Evolutionary conservation across 768 basidiomycete species (phyloP), one percentile per base, ranked within the genome.

Genomic region (Steccherinum ochraceum): DNA sequence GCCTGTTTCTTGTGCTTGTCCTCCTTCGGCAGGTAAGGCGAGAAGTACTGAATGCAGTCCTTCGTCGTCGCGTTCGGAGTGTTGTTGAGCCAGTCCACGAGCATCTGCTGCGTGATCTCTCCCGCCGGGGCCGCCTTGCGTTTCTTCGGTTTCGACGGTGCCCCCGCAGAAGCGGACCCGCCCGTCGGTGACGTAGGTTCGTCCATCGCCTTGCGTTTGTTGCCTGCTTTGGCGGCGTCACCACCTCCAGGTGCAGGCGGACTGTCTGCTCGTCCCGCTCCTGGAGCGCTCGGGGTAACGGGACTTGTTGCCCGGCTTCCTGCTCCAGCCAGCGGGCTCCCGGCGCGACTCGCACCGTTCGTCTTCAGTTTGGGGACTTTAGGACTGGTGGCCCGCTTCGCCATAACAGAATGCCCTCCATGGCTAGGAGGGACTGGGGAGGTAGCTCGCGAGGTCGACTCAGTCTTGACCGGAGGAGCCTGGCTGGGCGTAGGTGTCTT

Each of bases 311-410:
- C 74, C 44, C 77, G 78, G 54, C 81, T 81, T 21, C 59, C 58
- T n/a, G 56, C 62, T n/a, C 62, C 66, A 20, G 52, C 64, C 1
- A 84, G 69, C 10, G 86, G 84, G 60, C 82, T 86, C 48, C 71
- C 75, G 13, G 76, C 81, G 52, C 84, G 73, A 61, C 78, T 83
- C 53, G 66, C 68, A 42, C 57, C 56, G 27, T 66, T 63, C 11
- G 75, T 55, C 58, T 80, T 84, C 7, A 70, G 69, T 63, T 86
- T 88, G 2, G 80, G 78, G 10, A 67, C 72, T 59, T 87, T 89
- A 3, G 89, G 90, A 54, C 88, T 90, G 1, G 89, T 91, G 3
- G 90, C 90, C 16, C 90, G 81, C 67, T 86, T 86, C 2, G 90
- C 90, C 13, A 93, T 79, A 20, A 88, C 61, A 2, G 84, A 88